Evolutionary conservation across 2,329 filamentous ascomycete species (phyloP).

Genomic region (Colletotrichum liriopes): DNA sequence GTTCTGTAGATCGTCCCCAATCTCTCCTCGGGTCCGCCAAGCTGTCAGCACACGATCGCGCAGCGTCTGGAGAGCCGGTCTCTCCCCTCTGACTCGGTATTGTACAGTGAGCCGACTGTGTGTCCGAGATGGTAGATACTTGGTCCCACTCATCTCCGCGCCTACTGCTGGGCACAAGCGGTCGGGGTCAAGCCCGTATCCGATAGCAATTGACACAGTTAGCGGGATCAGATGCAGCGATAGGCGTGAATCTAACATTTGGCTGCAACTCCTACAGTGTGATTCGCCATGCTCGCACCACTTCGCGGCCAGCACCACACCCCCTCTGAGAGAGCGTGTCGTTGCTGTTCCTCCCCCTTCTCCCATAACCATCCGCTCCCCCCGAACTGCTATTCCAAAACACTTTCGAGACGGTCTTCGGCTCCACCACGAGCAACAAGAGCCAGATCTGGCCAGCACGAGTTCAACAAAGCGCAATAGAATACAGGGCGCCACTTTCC

Average conservation of each 20-base stretch:
- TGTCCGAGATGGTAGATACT: constrained; percentile 4
- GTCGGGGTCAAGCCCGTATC: constrained; percentile 3
- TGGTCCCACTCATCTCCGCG: neutral
- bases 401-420: constrained; percentile 46
- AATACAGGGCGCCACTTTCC: constrained; percentile 29
- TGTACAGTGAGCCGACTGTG: constrained; percentile 24
- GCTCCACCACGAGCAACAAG: constrained; percentile 33
- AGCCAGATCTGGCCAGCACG: constrained; percentile 33
- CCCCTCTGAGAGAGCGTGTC: constrained; percentile 6
- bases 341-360: constrained; percentile 26
- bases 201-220: constrained; percentile 32
- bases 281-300: constrained; percentile 9
- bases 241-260: neutral
- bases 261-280: constrained; percentile 10
- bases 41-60: constrained; percentile 39
- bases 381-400: constrained; percentile 44
- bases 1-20: constrained; percentile 23
- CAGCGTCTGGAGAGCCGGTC: constrained; percentile 11
- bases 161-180: neutral
- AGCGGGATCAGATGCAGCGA: neutral
- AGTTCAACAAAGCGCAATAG: constrained; percentile 35
- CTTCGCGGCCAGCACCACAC: neutral
- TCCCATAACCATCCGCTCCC: constrained; percentile 44
- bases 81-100: constrained; percentile 27
- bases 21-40: constrained; percentile 33